Conservation (phyloP, 192 early-diverging fungal species). For the Funneliformis mosseae region DNA sequence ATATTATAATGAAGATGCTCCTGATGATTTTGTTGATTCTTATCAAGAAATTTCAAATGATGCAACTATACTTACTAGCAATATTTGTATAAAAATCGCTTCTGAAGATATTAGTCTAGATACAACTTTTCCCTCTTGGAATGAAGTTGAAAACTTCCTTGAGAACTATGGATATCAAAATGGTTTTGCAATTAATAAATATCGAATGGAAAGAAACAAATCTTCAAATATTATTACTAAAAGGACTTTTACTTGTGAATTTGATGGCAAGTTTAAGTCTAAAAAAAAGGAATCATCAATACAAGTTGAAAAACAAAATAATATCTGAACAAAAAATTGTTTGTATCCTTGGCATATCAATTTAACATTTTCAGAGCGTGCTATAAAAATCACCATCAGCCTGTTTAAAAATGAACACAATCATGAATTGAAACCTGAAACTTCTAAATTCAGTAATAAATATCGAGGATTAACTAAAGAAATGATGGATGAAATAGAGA, state of each 20-base stretch:
- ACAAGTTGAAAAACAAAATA: background rate
- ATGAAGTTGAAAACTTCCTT: background rate
- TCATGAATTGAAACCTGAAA: background rate
- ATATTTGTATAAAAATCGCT: too few relatives aligned
- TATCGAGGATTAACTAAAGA: background rate
- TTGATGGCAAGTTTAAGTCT: background rate
- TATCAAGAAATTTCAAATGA: too few relatives aligned
- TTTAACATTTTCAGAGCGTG: background rate
- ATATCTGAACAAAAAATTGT: background rate
- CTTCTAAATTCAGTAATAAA: background rate
- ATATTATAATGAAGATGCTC: too few relatives aligned
- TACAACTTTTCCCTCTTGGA: background rate
- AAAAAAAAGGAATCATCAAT: background rate
- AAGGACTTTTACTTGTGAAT: background rate
- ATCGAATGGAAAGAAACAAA: background rate
- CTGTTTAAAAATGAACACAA: background rate
- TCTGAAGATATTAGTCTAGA: too few relatives aligned
- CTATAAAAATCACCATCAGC: background rate
- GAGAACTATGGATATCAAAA: background rate
- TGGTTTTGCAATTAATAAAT: background rate
- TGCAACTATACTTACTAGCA: too few relatives aligned
- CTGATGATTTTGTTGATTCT: too few relatives aligned
- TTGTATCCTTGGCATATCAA: background rate
- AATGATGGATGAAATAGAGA: background rate
- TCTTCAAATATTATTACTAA: background rate